Evolutionary conservation across 768 basidiomycete species (phyloP), one percentile per base, ranked within the genome.

Genomic region (Pulveroboletus sp.): DNA sequence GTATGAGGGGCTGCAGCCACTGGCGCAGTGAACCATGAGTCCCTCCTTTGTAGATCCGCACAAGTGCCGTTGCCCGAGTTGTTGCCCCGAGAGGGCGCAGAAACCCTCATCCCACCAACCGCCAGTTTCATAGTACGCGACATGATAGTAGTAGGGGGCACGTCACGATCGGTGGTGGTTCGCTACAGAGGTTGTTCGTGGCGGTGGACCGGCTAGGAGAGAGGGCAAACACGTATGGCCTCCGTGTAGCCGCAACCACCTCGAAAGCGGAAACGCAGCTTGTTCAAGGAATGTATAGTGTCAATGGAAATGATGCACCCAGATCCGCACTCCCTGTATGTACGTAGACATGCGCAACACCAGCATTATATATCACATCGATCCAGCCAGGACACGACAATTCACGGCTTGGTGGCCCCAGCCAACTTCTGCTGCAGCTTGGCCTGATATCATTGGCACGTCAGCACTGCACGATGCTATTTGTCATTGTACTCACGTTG

Each of bases 401-500:
- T 27, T 57, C 49, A 68, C 46, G 46, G 10, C 38, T 54, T 61
- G 43, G 56, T 51, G 60, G 47, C 61, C 49, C 24, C 66, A 37
- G 66, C 68, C 53, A 78, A 58, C 65, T 75, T 78, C 58, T 73
- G 62, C 60, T 75, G 70, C 17, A 78, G 56, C 57, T 76, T 77
- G 11, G 67, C 65, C 77, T 78, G 44, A 1, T 50, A 33, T 47
- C 40, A 41, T 35, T 48, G 14, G 44, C 49, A 33, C 47, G 47
- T 69, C 54, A 67, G 51, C 38, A 17, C 26, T 24, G 5, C 8
- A 33, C 14, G 32, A n/a, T 24, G 9, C n/a, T 14, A 36, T 26
- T 17, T 28, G 42, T 31, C 28, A 33, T 15, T n/a, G 8, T 0
- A 75, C 82, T 68, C 58, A 90, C 91, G 65, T 92, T 90, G 42